phyloP scores from a whole-genome alignment of 2,329 filamentous ascomycete species.

The Beauveria scarabaeidicola region DNA sequence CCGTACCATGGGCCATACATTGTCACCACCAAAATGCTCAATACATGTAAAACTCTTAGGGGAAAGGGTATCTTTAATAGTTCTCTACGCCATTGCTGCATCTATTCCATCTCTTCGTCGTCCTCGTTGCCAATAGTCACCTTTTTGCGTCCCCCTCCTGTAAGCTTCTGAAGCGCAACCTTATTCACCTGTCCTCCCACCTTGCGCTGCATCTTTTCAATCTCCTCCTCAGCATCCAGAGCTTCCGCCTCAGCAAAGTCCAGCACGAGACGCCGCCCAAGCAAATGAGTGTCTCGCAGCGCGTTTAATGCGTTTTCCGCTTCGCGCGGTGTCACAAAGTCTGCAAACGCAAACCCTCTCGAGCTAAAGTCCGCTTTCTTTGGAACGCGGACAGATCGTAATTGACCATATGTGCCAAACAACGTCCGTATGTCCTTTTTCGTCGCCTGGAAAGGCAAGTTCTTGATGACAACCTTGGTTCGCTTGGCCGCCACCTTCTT shows the following conservation, averaged over 20 bases:
- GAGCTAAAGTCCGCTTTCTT: constrained; percentile 87
- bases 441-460: constrained; percentile 88
- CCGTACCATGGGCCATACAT: neutral
- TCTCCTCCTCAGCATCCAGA: constrained; percentile 89
- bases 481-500: constrained; percentile 69
- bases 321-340: constrained; percentile 87
- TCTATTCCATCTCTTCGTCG: constrained; percentile 46
- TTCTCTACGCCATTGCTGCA: constrained; percentile 15
- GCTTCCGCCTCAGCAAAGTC: constrained; percentile 86
- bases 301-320: constrained; percentile 86
- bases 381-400: constrained; percentile 85
- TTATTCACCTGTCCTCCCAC: constrained; percentile 84
- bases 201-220: constrained; percentile 95
- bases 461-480: constrained; percentile 97
- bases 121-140: constrained; percentile 74
- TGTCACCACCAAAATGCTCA: neutral
- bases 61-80: constrained; percentile 8
- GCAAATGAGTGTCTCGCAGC: constrained; percentile 83
- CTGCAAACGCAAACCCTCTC: constrained; percentile 92
- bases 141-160: constrained; percentile 73
- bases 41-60: neutral
- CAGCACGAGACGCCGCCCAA: constrained; percentile 81
- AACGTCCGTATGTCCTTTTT: constrained; percentile 86
- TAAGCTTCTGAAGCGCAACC: constrained; percentile 82
- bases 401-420: constrained; percentile 82